phyloP scores from a whole-genome alignment of 805 yeast species.

The Spathaspora boniae region DNA sequence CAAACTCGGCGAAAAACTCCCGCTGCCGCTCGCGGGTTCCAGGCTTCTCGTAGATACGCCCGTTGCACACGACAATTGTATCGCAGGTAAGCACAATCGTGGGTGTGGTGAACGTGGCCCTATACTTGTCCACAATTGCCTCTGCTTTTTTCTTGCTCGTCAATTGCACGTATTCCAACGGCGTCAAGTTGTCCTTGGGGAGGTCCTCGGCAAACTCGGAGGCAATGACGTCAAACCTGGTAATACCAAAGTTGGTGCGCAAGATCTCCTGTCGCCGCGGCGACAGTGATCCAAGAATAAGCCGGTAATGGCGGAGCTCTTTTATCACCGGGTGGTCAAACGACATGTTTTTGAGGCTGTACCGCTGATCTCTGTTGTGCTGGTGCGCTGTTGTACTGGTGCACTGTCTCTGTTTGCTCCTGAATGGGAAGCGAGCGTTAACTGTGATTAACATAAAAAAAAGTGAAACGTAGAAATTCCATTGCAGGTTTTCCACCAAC shows the following conservation, averaged over 20 bases:
- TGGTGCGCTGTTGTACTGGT: no score
- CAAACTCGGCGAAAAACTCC: conserved; percentile 26
- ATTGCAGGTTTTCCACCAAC: no score
- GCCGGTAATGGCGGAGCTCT: conserved; percentile 13
- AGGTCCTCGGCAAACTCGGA: conserved; percentile 79
- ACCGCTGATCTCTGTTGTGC: no score
- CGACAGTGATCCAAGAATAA: conserved; percentile 80
- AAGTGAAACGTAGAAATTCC: no score
- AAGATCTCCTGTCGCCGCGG: conserved; percentile 79
- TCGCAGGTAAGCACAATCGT: conserved; percentile 62
- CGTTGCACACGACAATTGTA: conserved; percentile 64
- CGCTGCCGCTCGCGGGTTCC: conserved; percentile 22
- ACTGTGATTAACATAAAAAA: no score
- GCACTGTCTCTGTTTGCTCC: no score
- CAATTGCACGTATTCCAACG: conserved; percentile 55
- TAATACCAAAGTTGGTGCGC: conserved; percentile 48
- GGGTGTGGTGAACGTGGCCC: no score
- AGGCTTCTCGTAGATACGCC: conserved; percentile 78
- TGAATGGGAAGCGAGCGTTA: no score
- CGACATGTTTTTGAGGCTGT: no score
- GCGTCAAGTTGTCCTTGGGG: conserved; percentile 46
- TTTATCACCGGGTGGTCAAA: conserved; percentile 8
- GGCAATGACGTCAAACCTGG: conserved; percentile 43
- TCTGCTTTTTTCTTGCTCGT: conserved; percentile 70
- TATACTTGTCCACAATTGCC: conserved; percentile 44